These are phyloP conservation scores for Glebionis coronaria DNA, from an alignment of 129 eudicot species.

Conservation along the genomic window DNA sequence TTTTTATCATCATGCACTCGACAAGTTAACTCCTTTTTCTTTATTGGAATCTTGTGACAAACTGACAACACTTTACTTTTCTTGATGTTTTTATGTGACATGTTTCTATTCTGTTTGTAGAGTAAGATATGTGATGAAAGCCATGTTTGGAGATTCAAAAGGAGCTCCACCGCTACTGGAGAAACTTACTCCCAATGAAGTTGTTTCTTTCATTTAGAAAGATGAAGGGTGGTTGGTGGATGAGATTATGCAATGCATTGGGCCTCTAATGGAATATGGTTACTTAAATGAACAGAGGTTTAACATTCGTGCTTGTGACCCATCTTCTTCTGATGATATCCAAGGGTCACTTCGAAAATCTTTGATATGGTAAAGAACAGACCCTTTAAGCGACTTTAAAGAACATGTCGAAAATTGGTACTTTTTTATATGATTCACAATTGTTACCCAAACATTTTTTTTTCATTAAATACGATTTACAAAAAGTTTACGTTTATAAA, in stretches of 20 bases:
- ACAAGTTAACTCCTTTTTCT: constrained; percentile 53
- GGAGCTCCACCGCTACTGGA: constrained; percentile 91
- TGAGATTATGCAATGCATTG: constrained; percentile 69
- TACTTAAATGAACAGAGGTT: constrained; percentile 57
- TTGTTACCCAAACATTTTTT: too few relatives aligned
- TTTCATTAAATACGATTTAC: not conserved
- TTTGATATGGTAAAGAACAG: constrained; percentile 61
- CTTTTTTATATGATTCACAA: too few relatives aligned
- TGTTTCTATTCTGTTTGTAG: constrained; percentile 32
- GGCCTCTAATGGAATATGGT: constrained; percentile 76
- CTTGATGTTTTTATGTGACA: not conserved
- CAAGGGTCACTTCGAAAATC: constrained; percentile 68
- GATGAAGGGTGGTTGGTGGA: constrained; percentile 88
- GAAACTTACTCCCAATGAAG: constrained; percentile 73
- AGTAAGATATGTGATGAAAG: constrained; percentile 89
- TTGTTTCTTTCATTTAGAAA: constrained; percentile 72
- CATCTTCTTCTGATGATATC: constrained; percentile 67
- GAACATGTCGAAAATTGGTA: not conserved
- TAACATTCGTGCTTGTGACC: constrained; percentile 70
- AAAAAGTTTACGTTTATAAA: not conserved
- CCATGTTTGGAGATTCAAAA: constrained; percentile 86
- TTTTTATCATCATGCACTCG: too few relatives aligned
- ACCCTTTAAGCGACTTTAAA: not conserved
- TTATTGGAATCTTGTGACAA: not conserved
- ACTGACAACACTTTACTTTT: not conserved